Evolutionary conservation across 768 basidiomycete genomes (phyloP), one percentile per base, ranked within the genome.

Genomic region (Podaxis pistillaris): DNA sequence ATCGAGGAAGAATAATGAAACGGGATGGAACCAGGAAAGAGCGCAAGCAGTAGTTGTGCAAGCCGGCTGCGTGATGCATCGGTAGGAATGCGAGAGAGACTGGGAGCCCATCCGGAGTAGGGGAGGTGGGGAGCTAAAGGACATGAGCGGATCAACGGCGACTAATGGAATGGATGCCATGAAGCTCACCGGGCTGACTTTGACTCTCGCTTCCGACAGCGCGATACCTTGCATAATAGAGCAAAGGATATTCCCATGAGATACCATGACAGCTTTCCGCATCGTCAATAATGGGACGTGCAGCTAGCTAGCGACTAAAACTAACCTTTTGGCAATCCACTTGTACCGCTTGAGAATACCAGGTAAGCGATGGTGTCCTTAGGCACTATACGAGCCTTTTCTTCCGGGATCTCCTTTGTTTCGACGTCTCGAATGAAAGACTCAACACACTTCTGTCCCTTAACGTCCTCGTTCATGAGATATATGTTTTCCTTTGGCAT

Each of bases 321-420:
- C 62, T 13, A 19, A 85, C 89, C 88, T 81, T 91, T 91, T 0
- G 90, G 88, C 2, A 86, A 74, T 0, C 90, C 90, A 64, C 81
- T 90, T 0, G 90, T 91, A 28, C 90, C 90, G 67, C 90, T 91
- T 1, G 90, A 91, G 69, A 90, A 90, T 0, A 87, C 75, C 2
- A 91, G 74, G 70, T 91, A 89, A 0, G 87, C 89, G 1, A 90
- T 72, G 0, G 86, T 88, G 60, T 86, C 75, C 26, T 73, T 76
- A 6, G 65, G 72, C 0, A 82, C 87, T 0, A 77, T 74, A 41
- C 77, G 79, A 36, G 85, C 73, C 0, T 75, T 73, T 2, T 82
- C 68, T 2, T 76, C 68, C 4, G 82, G 77, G 0, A 81, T 67
- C 0, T 74, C 71, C 26, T 74, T 75, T 19, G 58, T 66, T 41